Conservation (phyloP, 345 rosid genomes). For the Aegle marmelos region DNA sequence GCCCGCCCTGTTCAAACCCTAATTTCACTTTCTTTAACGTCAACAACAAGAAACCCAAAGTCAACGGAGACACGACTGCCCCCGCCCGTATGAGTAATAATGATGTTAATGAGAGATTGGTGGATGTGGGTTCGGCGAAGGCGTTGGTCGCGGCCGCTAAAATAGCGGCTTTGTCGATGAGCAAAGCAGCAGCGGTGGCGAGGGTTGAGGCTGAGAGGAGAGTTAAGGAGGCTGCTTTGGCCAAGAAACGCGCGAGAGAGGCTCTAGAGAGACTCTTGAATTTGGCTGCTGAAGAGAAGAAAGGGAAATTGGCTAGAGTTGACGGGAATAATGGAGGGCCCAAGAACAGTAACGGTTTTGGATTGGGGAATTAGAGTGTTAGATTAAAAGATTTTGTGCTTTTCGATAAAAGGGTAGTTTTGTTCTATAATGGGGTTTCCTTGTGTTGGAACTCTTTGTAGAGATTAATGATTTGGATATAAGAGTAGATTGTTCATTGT, state of each 20-base stretch:
- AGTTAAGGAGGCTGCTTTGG: constrained; percentile 29
- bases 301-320: background rate
- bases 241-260: constrained; percentile 40
- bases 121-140: constrained; percentile 22
- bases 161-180: constrained; percentile 31
- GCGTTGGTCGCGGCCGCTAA: constrained; percentile 36
- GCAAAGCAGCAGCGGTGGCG: constrained; percentile 29
- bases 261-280: constrained; percentile 31
- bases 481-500: background rate
- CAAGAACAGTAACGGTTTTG: constrained; percentile 19
- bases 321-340: background rate
- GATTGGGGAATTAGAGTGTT: constrained; percentile 12
- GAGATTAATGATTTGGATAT: constrained; percentile 6
- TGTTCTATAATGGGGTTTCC: background rate
- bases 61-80: background rate
- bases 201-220: constrained; percentile 32
- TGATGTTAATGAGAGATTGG: background rate
- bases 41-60: constrained; percentile 7
- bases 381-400: background rate
- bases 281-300: constrained; percentile 19
- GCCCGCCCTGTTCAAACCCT: constrained; percentile 33
- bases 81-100: too few species aligned
- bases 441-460: constrained; percentile 1
- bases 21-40: constrained; percentile 17
- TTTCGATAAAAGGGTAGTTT: background rate